Base-by-base conservation (phyloP, 1,284 basidiomycete species). In the Puccinia novopanici region DNA sequence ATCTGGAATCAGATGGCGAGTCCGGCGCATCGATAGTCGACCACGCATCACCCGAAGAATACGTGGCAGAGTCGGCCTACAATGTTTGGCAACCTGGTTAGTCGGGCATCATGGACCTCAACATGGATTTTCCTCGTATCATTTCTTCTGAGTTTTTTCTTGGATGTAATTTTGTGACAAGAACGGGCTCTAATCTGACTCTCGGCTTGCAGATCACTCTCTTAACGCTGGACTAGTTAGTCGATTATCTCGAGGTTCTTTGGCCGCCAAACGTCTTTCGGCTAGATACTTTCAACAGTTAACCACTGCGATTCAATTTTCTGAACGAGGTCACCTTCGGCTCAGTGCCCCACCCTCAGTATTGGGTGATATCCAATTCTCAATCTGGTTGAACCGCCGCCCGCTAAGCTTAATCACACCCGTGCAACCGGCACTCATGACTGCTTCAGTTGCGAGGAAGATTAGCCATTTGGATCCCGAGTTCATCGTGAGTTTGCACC, bases 261-360 rank as follows among this genome's bases (percentile, higher is more conserved):
- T 74, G 30, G 72, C 55, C 6, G 54, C 72, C 22, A 74, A 74
- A 22, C 54, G 52, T 12, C 55, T 74, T 27, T 74, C 72, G 52
- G 48, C 55, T 24, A n/a, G 72, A 27, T 74, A 74, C 55, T 74
- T 74, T 45, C 72, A 74, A 42, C 72, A 74, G 50, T 48, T 74
- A 12, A 74, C 54, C 19, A 59, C 72, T 24, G 50, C 72, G 5
- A 30, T 59, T 30, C 15, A 22, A 8, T 48, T 17, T 42, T 40
- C 50, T 40, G 30, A 55, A 12, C 12, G 17, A 55, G n/a, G 24
- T 2, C 19, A 59, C 34, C 13, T 34, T 1, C 13, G 30, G 22
- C 30, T 42, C 52, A 59, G 15, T 17, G 45, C 59, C 40, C 54
- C 72, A 10, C 54, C 3, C 27, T 59, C 72, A 27, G 54, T 73